Conservation (phyloP, 345 rosid species). For the Brassica juncea region DNA sequence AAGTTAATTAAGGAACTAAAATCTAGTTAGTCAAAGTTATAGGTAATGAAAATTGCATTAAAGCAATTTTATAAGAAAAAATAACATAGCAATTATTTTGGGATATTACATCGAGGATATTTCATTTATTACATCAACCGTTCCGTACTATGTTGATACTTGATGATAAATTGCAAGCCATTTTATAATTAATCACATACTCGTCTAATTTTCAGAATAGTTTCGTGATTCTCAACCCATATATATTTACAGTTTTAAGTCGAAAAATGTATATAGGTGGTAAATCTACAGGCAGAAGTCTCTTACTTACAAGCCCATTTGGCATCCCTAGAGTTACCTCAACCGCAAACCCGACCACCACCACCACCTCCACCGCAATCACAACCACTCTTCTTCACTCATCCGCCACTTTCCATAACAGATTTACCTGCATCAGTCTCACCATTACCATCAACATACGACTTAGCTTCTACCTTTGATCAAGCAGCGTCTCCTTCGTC, state of each 20-base stretch:
- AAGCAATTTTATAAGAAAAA: background rate
- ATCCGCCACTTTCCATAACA: constrained; percentile 60
- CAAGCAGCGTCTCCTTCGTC: constrained; percentile 43
- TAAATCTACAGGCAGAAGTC: constrained; percentile 81
- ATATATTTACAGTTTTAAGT: background rate
- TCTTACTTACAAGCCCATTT: constrained; percentile 75
- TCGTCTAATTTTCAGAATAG: background rate
- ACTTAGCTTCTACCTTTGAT: constrained; percentile 69
- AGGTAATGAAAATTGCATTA: background rate
- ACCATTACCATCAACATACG: constrained; percentile 48
- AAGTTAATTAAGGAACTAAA: background rate
- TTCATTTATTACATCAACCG: background rate
- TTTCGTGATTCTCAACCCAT: background rate
- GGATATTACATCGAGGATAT: background rate
- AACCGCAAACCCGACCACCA: constrained; percentile 51
- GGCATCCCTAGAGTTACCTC: constrained; percentile 60
- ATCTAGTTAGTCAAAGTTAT: background rate
- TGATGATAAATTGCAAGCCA: background rate
- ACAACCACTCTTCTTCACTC: constrained; percentile 44
- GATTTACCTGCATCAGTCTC: constrained; percentile 56
- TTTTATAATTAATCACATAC: background rate
- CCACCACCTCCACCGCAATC: constrained; percentile 33
- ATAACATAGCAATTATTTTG: constrained; percentile 15
- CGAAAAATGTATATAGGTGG: constrained; percentile 45
- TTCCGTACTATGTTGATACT: background rate